Percentiles rank a stretch among this genome's conserved stretches.
These are phyloP conservation scores for Daldinia bambusicola DNA, from an alignment of 495 filamentous ascomycete species.

Conservation along the genomic window DNA sequence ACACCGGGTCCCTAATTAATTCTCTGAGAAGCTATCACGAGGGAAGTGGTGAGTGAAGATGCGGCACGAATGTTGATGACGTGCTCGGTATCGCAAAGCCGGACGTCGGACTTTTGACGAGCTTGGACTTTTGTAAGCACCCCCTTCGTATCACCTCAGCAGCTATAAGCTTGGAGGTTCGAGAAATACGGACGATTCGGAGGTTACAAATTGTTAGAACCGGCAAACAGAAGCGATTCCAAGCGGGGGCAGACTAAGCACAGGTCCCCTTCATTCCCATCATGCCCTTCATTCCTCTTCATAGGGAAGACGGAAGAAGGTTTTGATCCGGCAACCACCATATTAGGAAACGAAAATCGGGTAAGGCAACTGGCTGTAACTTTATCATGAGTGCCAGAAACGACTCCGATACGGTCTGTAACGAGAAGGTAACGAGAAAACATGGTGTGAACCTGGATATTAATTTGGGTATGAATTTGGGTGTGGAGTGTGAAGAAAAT, in stretches of 20 bases:
- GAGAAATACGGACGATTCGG: background rate
- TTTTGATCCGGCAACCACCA: conserved; percentile 39
- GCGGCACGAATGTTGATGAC: conserved; percentile 6
- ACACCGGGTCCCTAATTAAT: conserved; percentile 3
- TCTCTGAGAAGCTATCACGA: conserved; percentile 13
- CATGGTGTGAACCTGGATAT: conserved; percentile 26
- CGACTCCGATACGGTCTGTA: conserved; percentile 39
- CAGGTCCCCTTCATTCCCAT: background rate
- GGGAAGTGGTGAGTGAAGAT: conserved; percentile 7
- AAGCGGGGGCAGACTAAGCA: conserved; percentile 29
- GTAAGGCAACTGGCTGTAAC: conserved; percentile 37
- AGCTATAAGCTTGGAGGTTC: background rate
- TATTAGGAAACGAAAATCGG: conserved; percentile 24
- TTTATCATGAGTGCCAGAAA: conserved; percentile 44
- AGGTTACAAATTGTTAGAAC: background rate
- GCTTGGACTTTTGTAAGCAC: background rate
- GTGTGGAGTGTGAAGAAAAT: background rate
- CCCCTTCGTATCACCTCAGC: conserved; percentile 1
- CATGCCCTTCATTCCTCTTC: background rate
- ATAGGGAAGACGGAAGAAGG: conserved; percentile 29
- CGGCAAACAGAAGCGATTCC: conserved; percentile 8
- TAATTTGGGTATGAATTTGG: too few relatives aligned
- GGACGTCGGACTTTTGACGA: conserved; percentile 3
- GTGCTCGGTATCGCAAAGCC: conserved; percentile 10
- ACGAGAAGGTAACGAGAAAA: conserved; percentile 47